Conservation (phyloP, 495 filamentous ascomycete species). For the Penicillium longicatenatum region DNA sequence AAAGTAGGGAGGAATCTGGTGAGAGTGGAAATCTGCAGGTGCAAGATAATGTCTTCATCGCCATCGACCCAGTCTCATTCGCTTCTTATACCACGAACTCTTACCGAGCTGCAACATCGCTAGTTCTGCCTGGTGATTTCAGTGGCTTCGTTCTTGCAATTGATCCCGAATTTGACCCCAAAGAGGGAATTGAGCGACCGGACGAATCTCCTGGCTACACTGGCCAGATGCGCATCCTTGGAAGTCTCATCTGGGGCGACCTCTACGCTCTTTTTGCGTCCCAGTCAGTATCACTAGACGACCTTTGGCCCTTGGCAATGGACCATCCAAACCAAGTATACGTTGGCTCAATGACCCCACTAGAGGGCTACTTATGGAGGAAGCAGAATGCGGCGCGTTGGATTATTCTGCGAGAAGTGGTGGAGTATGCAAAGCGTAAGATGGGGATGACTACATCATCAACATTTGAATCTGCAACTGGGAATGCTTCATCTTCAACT, state of each 20-base stretch:
- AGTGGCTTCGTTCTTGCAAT: constrained; percentile 31
- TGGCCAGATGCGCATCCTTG: constrained; percentile 36
- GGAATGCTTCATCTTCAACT: neutral
- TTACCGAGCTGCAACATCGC: constrained; percentile 13
- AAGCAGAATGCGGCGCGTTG: constrained; percentile 24
- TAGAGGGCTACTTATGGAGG: constrained; percentile 19
- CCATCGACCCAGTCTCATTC: constrained; percentile 26
- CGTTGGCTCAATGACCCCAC: constrained; percentile 25
- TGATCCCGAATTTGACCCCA: constrained; percentile 22
- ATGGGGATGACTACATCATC: constrained; percentile 1
- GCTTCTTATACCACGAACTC: constrained; percentile 25
- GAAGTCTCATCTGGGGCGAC: constrained; percentile 38
- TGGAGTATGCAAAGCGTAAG: constrained; percentile 11
- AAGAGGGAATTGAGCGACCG: constrained; percentile 14
- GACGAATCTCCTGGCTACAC: constrained; percentile 26
- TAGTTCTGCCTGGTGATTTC: constrained; percentile 21
- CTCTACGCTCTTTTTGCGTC: constrained; percentile 24
- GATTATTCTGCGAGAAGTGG: constrained; percentile 9
- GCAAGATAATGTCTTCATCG: constrained; percentile 16
- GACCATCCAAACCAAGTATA: constrained; percentile 39
- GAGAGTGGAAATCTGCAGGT: neutral
- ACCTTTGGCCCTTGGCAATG: constrained; percentile 33
- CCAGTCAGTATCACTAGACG: constrained; percentile 17
- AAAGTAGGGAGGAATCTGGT: neutral
- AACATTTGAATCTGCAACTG: neutral